Evolutionary conservation across 2,329 filamentous ascomycete genomes (phyloP), one percentile per base, ranked within the genome.

Genomic region (Periconia macrospinosa): DNA sequence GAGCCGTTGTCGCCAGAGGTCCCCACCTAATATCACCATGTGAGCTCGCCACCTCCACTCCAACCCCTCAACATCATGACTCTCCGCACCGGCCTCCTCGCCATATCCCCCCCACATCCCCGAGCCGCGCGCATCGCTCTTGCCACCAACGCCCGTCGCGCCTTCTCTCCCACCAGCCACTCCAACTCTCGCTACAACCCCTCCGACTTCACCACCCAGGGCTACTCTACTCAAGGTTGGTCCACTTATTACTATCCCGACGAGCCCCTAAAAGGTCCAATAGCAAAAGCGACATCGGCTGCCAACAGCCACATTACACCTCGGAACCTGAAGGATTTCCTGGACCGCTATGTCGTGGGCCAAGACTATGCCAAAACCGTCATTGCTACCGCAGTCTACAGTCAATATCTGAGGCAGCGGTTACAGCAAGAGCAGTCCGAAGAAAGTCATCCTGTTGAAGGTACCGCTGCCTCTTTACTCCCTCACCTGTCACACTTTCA

Each of bases 281-380:
- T 89, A 51, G 81, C 80, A 37, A 83, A 81, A 55, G 80, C 83
- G 10, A 82, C 81, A 54, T 78, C 79, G 33, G 81, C 84, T 56
- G 84, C 83, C 53, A 79, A 79, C 30, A 82, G 83, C 30, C 79
- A 79, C 48, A 78, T 87, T 49, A 88, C 85, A 10, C 86, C 86
- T 8, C 82, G 81, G 61, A 76, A 79, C 63, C 81, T 99, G 65
- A 97, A 97, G 79, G 86, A 91, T 68, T 89, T 94, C 66, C 86
- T 97, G 30, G 94, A 99, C 71, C 90, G 94, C 69, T 99, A 95
- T 71, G 93, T 99, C 1, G 93, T 99, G 3, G 94, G 93, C 41
- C 94, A 99, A 74, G 91, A 97, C 61, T 86, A 91, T 55, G 92
- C 94, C 15, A 94, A 99, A 81, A 95, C 96, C 74, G 90, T 92